phyloP scores from a whole-genome alignment of 2,329 filamentous ascomycete species.

The Tolypocladium tropicale region DNA sequence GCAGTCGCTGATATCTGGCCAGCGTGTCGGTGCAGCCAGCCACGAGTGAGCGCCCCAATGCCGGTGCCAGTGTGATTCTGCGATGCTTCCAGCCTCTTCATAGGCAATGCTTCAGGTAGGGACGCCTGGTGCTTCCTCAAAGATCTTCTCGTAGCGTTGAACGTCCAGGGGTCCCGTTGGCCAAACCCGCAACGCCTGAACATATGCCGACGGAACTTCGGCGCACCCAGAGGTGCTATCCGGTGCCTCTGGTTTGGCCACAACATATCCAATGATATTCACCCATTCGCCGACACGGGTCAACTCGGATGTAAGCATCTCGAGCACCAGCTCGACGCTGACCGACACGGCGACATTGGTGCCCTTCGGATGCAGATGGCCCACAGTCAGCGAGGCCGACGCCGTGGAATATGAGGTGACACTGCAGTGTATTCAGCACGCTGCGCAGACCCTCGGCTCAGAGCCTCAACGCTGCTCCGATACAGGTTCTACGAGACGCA shows the following conservation, averaged over 20 bases:
- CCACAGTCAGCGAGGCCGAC: conserved; percentile 54
- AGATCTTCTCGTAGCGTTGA: conserved; percentile 56
- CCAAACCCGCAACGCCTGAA: conserved; percentile 75
- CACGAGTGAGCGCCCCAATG: neutral
- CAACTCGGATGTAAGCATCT: conserved; percentile 50
- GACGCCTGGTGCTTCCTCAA: conserved; percentile 24
- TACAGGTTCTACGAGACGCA: neutral
- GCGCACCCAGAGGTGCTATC: conserved; percentile 3
- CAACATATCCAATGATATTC: conserved; percentile 77
- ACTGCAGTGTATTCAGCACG: conserved; percentile 24
- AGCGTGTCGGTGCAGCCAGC: neutral
- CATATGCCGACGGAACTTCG: conserved; percentile 19
- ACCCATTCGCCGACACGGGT: conserved; percentile 74
- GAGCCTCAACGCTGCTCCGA: neutral
- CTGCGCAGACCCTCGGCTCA: neutral
- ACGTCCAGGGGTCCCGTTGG: conserved; percentile 63
- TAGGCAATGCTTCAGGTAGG: no score
- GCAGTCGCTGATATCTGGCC: neutral
- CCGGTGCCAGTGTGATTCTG: neutral
- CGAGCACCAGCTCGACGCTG: conserved; percentile 61
- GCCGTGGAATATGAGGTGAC: conserved; percentile 39
- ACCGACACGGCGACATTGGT: conserved; percentile 45
- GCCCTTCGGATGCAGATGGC: conserved; percentile 51
- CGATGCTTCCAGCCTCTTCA: neutral
- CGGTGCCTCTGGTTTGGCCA: conserved; percentile 11